phyloP scores from a whole-genome alignment of 192 early-diverging fungal genomes.

The Backusella sp. region DNA sequence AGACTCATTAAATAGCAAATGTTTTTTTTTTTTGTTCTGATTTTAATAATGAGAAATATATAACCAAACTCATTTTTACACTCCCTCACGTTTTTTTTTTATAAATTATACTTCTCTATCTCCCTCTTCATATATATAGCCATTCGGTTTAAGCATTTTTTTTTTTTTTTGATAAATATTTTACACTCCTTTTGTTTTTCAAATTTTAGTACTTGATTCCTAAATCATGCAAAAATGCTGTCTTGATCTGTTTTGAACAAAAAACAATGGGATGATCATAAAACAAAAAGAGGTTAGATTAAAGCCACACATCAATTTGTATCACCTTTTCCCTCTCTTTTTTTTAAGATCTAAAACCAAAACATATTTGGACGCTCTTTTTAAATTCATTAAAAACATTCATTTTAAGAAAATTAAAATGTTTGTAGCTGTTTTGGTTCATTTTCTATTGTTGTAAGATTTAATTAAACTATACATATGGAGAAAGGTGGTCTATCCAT shows the following conservation, averaged over 20 bases:
- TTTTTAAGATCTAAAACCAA: background rate
- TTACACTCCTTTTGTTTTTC: too few species aligned
- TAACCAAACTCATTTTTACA: background rate
- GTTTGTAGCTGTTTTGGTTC: too few species aligned
- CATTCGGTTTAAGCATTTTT: too few species aligned
- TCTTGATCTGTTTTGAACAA: background rate
- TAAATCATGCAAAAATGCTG: background rate
- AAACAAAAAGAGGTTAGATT: background rate
- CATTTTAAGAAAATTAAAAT: background rate
- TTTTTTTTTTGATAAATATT: too few species aligned
- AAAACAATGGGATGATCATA: background rate
- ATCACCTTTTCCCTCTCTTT: background rate
- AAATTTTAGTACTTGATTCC: background rate
- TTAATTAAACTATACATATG: too few species aligned
- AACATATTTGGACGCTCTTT: background rate
- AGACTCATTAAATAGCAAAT: constrained; percentile 9
- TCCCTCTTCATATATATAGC: background rate
- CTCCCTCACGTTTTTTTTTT: background rate
- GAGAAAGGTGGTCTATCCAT: too few species aligned
- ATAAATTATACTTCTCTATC: background rate
- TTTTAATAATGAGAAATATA: background rate
- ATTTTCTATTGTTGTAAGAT: too few species aligned
- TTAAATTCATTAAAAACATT: background rate
- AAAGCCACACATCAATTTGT: background rate
- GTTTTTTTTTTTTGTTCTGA: background rate